phyloP scores from a whole-genome alignment of 1,284 basidiomycete genomes.

The Paramarasmius palmivorus region DNA sequence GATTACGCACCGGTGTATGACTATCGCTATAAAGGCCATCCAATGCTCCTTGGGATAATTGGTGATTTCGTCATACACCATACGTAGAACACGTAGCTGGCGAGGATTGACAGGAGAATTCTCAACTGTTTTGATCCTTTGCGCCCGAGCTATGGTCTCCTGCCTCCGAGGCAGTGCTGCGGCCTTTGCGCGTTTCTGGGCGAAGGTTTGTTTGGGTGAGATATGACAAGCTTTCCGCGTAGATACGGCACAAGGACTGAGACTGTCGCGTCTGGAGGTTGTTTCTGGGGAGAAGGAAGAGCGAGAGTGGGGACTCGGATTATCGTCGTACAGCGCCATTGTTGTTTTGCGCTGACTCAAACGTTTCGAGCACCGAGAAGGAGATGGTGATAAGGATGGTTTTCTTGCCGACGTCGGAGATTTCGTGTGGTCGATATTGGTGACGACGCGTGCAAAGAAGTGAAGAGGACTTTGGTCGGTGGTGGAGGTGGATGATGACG shows the following conservation, averaged over 20 bases:
- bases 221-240: conserved; percentile 12
- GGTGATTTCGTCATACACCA: conserved; percentile 61
- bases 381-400: conserved; percentile 12
- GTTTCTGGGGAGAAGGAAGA: conserved; percentile 12
- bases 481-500: conserved; percentile 22
- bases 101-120: conserved; percentile 57
- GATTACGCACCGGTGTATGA: conserved; percentile 45
- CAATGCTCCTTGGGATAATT: conserved; percentile 58
- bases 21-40: conserved; percentile 49
- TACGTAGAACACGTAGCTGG: conserved; percentile 53
- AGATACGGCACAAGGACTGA: background rate
- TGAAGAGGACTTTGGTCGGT: conserved; percentile 31
- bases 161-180: conserved; percentile 13
- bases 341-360: conserved; percentile 5
- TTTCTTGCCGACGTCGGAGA: conserved; percentile 7
- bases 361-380: conserved; percentile 13
- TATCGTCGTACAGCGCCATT: conserved; percentile 2
- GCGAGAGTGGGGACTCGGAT: background rate
- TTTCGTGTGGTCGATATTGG: conserved; percentile 24
- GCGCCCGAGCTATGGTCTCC: conserved; percentile 36
- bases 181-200: conserved; percentile 13
- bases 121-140: conserved; percentile 49
- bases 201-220: conserved; percentile 12
- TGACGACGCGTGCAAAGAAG: conserved; percentile 39
- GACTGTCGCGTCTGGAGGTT: conserved; percentile 6